Base-by-base conservation (phyloP, 192 early-diverging fungal genomes). In the Coemansia sp. region DNA sequence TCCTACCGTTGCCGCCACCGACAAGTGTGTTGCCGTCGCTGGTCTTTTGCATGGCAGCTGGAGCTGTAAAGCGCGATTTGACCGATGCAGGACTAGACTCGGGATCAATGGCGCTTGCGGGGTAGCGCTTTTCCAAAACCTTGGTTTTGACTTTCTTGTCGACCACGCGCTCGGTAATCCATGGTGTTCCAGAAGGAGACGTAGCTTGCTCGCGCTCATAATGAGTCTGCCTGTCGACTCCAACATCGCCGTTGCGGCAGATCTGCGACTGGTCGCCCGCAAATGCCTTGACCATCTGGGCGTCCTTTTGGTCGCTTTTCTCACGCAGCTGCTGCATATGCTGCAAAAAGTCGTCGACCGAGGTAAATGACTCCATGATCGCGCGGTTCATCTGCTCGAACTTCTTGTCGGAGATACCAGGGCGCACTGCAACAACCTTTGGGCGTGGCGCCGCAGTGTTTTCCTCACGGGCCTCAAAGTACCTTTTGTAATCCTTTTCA, bases 281-380 rank as follows among this genome's bases (percentile, higher is more conserved):
- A 28, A 58, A 75, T 16, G 59, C 52, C 21, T 23, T 53, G 0
- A 26, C 21, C 10, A 20, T 28, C 26, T 45, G 43, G 37, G 30
- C 58, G n/a, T 68, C 45, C 58, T 64, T 61, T n/a, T 43, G 58
- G 45, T 60, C 52, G 63, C 39, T 53, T 35, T 55, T 33, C 28
- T 69, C 71, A 59, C 72, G 75, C 48, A 74, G 68, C 71, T 77
- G 71, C 35, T 75, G 70, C 80, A 82, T 82, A 48, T 82, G 80
- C 64, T 49, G 61, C 66, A 82, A 52, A 59, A 82, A 82, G 64
- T 82, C 80, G 30, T 82, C 80, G 34, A 82, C 80, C 7, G 80
- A 82, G 1, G 80, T 82, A 49, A 77, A 82, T 28, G 80, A 82
- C 71, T 77, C 80, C 80, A 77, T 77, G 75, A 82, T 77, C 15